Evolutionary conservation across 2,329 filamentous ascomycete genomes (phyloP).

Genomic region (Exophiala dermatitidis): DNA sequence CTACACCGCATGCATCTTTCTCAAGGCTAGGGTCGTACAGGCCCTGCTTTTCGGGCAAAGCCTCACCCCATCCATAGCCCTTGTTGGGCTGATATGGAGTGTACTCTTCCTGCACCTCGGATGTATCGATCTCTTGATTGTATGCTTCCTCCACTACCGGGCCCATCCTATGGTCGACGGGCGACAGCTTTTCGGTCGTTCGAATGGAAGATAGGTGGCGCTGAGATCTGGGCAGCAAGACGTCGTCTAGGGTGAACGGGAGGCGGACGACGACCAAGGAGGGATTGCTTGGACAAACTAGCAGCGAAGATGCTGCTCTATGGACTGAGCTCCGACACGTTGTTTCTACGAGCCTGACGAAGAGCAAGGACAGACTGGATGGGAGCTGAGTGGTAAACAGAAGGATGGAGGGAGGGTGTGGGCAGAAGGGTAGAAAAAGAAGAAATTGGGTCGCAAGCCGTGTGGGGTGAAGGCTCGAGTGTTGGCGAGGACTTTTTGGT

Average conservation of each 20-base stretch:
- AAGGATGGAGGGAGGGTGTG: conserved; percentile 10
- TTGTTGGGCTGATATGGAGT: conserved; percentile 49
- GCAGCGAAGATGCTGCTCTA: conserved; percentile 21
- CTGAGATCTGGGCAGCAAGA: conserved; percentile 2
- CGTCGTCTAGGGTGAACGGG: not conserved
- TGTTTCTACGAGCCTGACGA: conserved; percentile 4
- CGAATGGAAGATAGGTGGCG: conserved; percentile 7
- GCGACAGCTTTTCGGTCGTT: conserved; percentile 8
- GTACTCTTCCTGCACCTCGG: conserved; percentile 42
- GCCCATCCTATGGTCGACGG: conserved; percentile 41
- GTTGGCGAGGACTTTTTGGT: not conserved
- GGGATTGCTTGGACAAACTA: too few relatives aligned
- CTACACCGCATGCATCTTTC: conserved; percentile 99
- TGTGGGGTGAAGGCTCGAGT: conserved; percentile 13
- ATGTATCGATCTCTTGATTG: conserved; percentile 40
- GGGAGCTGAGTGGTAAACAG: conserved; percentile 13
- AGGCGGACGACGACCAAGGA: too few relatives aligned
- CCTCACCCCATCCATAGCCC: conserved; percentile 88
- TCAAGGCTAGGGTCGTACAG: conserved; percentile 93
- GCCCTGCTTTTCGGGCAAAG: conserved; percentile 95
- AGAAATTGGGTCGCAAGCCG: conserved; percentile 18
- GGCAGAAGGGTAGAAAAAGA: conserved; percentile 18
- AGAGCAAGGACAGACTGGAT: conserved; percentile 8
- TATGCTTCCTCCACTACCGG: conserved; percentile 42
- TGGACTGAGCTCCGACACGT: conserved; percentile 10